These are phyloP conservation scores for Picocystis salinarum DNA, from an alignment of 139 green algal species.

Conservation along the genomic window DNA sequence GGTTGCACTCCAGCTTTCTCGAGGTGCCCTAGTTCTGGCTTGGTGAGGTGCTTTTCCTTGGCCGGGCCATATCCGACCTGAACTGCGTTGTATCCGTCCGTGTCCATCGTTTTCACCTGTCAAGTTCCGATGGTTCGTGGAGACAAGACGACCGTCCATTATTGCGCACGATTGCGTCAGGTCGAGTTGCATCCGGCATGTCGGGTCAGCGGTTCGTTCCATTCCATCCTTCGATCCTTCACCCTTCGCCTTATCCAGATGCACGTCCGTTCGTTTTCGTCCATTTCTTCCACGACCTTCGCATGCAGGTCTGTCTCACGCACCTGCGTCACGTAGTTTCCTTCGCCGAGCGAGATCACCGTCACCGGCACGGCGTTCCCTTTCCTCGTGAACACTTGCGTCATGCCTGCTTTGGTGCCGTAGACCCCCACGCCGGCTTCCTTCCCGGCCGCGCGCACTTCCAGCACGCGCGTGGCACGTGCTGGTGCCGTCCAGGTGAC, in stretches of 20 bases:
- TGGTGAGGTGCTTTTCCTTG: constrained; percentile 59
- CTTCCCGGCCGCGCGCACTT: neutral
- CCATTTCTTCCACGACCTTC: too few relatives aligned
- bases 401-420: constrained; percentile 96
- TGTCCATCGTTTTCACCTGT: constrained; percentile 74
- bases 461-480: too few relatives aligned
- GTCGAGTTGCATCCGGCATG: too few relatives aligned
- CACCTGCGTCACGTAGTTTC: constrained; percentile 76
- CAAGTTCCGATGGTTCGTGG: neutral
- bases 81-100: constrained; percentile 83
- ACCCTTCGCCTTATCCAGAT: too few relatives aligned
- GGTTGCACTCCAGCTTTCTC: constrained; percentile 56
- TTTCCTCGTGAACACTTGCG: constrained; percentile 69
- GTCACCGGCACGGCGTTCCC: constrained; percentile 65
- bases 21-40: constrained; percentile 82
- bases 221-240: too few relatives aligned
- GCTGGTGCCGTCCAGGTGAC: too few relatives aligned
- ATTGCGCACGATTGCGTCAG: too few relatives aligned
- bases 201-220: too few relatives aligned
- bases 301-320: too few relatives aligned
- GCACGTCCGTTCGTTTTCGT: too few relatives aligned
- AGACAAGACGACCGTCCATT: too few relatives aligned
- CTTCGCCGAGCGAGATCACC: constrained; percentile 72
- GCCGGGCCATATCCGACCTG: constrained; percentile 53
- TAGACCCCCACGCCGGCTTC: constrained; percentile 58